Evolutionary conservation across 257 asterid genomes (phyloP), one percentile per base, ranked within the genome.

Genomic region (Catharanthus roseus): DNA sequence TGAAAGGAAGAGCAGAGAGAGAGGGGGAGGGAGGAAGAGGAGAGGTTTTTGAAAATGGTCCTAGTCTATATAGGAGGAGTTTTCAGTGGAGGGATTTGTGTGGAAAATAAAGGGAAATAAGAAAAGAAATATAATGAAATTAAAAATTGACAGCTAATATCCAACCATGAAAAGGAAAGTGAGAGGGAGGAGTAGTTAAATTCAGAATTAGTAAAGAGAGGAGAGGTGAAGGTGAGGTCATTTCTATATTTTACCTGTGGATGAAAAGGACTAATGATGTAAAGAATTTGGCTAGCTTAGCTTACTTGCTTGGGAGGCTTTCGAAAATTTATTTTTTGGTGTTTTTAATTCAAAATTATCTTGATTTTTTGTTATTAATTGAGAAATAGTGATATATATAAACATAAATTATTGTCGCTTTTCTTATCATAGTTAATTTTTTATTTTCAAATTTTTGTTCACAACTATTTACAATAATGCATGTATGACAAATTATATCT

Each of bases 111-210:
- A 23, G 26, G 13, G 58, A 41, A 9, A 69, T 60, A 28, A 19
- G 19, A 54, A 8, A 56, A 65, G 10, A 4, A 12, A 33, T 10
- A 51, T 42, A 42, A 4, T 42, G 10, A 42, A 23, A 16, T 58
- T n/a, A n/a, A n/a, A n/a, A 66, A 36, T 78, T 81, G 85, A 78
- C 85, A 81, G 85, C 85, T 81, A 81, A 81, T 81, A 81, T 81
- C 77, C 85, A 81, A 68, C 85, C 74, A 74, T 61, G 70, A 47
- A 23, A 57, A 36, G 50, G 68, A 44, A 65, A 65, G 70, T 45
- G 53, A 26, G 33, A n/a, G 28, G 47, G 58, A 68, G 42, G 26
- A 61, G 44, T 61, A 16, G 67, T 33, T 61, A 61, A 33, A 31
- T 61, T 18, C 24, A 61, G 44, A 31, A 61, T 31, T 31, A 61